Evolutionary conservation across 352 stramenopile genomes (phyloP), one percentile per base, ranked within the genome.

Genomic region (Pythium angustatum): DNA sequence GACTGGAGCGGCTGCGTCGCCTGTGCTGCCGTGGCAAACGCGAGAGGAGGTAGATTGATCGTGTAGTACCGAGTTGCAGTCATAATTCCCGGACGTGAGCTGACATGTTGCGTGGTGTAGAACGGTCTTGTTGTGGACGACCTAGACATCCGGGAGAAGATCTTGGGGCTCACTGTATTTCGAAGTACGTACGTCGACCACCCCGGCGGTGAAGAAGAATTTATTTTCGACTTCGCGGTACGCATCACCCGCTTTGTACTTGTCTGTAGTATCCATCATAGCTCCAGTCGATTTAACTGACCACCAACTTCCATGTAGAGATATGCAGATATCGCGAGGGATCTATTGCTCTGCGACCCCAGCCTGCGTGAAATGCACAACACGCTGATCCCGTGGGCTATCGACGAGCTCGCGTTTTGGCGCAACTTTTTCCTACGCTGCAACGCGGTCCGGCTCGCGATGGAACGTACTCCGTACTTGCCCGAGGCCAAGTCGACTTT

Each of bases 391-490:
- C 68, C 64, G 36, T 64, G 76, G n/a, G 58, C 82, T 6, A 55
- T 91, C 10, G 67, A 73, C 0, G 81, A 91, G 48, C 69, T 83
- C 36, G 38, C 68, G 5, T 88, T 91, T 66, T 91, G 79, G 79
- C 79, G 80, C 62, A 87, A 91, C 45, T 89, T 83, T 61, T 88
- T 91, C 57, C 61, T 91, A 54, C 79, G 77, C 41, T 89, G 79
- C 67, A 91, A 91, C 43, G 69, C 77, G 17, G 47, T 88, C 9
- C 67, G 78, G 8, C 38, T 88, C 9, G 64, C 62, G 2, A 60
- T 71, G 26, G 63, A 66, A 2, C 64, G 85, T 30, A 50, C 73
- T 40, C 65, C 82, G 7, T 91, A 89, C 51, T 69, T 91, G 44
- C 75, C 70, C 3, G 77, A 88, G 43, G 63, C 75, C 27, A 65